These are phyloP conservation scores for Bassia scoparia DNA, from an alignment of 148 eudicot species.

Conservation along the genomic window DNA sequence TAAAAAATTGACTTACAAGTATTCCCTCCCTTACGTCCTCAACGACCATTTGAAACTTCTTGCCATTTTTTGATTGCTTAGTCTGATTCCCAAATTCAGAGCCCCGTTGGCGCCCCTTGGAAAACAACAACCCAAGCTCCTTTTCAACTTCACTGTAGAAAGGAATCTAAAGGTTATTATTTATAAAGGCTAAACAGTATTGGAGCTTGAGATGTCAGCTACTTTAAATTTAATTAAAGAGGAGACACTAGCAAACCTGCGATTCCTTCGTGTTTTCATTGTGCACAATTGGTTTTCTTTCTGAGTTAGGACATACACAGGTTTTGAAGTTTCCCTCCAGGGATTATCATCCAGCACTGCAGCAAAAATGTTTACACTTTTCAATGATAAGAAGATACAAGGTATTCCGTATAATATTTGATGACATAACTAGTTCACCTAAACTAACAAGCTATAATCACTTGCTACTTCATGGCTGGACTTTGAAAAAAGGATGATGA, in stretches of 20 bases:
- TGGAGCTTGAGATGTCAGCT: neutral
- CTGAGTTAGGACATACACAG: conserved; percentile 88
- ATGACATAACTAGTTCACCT: neutral
- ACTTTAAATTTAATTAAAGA: neutral
- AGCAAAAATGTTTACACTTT: conserved; percentile 11
- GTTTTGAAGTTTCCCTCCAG: conserved; percentile 82
- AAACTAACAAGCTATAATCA: neutral
- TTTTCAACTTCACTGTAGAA: conserved; percentile 84
- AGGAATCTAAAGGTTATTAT: conserved; percentile 19
- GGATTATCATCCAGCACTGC: conserved; percentile 87
- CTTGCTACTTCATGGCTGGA: too few relatives aligned
- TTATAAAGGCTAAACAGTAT: conserved; percentile 1
- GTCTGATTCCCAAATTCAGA: conserved; percentile 51
- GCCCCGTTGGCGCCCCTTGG: conserved; percentile 53
- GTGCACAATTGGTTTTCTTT: conserved; percentile 89
- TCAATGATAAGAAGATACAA: neutral
- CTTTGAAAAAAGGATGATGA: too few relatives aligned
- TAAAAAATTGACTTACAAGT: conserved; percentile 58
- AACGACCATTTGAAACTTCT: conserved; percentile 82
- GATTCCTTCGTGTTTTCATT: conserved; percentile 86
- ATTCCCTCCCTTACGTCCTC: conserved; percentile 94
- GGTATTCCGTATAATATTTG: neutral
- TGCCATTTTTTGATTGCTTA: conserved; percentile 50
- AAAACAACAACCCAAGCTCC: conserved; percentile 81
- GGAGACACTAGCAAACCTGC: conserved; percentile 46